Percentiles rank a stretch among this genome's conserved stretches.
Conservation (phyloP, 2,329 filamentous ascomycete species). For the Trichoderma hamatum region DNA sequence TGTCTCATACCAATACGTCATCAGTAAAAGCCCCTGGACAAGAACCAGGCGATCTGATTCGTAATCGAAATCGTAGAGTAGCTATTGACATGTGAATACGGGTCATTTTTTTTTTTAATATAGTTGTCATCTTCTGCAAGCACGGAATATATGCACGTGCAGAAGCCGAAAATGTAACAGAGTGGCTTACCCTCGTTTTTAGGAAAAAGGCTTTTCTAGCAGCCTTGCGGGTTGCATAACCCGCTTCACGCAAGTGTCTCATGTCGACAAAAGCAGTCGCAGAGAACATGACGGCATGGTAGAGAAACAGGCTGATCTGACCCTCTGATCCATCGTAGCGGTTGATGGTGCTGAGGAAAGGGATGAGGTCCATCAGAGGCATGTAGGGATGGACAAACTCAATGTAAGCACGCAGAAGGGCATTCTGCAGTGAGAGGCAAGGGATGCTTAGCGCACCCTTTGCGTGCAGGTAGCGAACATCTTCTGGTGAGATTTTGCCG, state of each 20-base stretch:
- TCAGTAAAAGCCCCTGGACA: constrained; percentile 83
- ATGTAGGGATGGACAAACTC: constrained; percentile 94
- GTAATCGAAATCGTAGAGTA: constrained; percentile 94
- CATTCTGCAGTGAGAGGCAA: constrained; percentile 69
- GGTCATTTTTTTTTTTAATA: neutral
- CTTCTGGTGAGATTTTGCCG: constrained; percentile 73
- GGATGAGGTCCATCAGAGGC: constrained; percentile 75
- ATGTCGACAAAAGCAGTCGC: constrained; percentile 87
- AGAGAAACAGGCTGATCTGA: constrained; percentile 80
- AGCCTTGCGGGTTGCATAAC: constrained; percentile 75
- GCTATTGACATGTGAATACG: constrained; percentile 49
- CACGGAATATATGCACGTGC: neutral
- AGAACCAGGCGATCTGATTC: constrained; percentile 86
- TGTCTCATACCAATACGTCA: constrained; percentile 98
- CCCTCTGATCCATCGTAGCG: constrained; percentile 69
- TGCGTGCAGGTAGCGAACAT: constrained; percentile 78
- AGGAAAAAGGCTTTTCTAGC: constrained; percentile 89
- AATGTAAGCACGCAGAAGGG: constrained; percentile 78
- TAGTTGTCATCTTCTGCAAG: neutral
- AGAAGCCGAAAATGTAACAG: neutral
- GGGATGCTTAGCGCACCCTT: constrained; percentile 87
- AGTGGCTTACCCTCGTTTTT: constrained; percentile 72
- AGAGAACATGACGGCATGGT: constrained; percentile 94
- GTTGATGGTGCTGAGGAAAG: constrained; percentile 63
- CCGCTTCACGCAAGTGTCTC: constrained; percentile 72